Evolutionary conservation across 1,139 yeast genomes (phyloP).

Genomic region (Kodamaea alishanica): DNA sequence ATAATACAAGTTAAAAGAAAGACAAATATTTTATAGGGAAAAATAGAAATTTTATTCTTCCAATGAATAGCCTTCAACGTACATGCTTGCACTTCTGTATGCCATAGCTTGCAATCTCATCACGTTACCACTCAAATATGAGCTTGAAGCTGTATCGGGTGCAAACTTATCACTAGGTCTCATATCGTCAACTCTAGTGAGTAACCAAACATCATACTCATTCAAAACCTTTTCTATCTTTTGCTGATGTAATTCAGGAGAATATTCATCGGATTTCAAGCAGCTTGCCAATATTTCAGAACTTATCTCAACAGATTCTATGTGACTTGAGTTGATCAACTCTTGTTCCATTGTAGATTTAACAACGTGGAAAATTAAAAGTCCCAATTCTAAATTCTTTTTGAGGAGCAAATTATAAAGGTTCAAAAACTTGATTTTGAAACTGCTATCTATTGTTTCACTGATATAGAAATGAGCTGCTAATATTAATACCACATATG

Average conservation of each 20-base stretch:
- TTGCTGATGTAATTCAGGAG: no score
- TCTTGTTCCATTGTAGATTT: constrained; percentile 38
- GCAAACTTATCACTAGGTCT: constrained; percentile 5
- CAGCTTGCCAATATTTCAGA: constrained; percentile 27
- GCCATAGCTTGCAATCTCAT: constrained; percentile 33
- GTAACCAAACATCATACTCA: constrained; percentile 13
- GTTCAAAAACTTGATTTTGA: constrained; percentile 52
- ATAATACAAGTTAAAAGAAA: not conserved
- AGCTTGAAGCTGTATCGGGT: constrained; percentile 10
- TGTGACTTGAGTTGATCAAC: constrained; percentile 28
- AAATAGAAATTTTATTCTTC: constrained; percentile 24
- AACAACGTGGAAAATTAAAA: constrained; percentile 45
- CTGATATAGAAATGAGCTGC: constrained; percentile 52
- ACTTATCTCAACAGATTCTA: constrained; percentile 27
- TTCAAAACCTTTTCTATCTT: constrained; percentile 9
- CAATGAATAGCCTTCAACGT: constrained; percentile 35
- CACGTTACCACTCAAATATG: constrained; percentile 16
- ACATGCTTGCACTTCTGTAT: constrained; percentile 38
- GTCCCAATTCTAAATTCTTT: constrained; percentile 33
- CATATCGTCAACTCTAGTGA: constrained; percentile 14
- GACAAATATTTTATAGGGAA: no score
- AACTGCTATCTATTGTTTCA: constrained; percentile 40
- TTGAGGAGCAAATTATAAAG: constrained; percentile 44
- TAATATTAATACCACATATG: constrained; percentile 48
- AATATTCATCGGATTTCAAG: constrained; percentile 13